Percentiles rank a stretch among this genome's conserved stretches.
phyloP scores from a whole-genome alignment of 2,329 filamentous ascomycete genomes.

The Aspergillus unguis region DNA sequence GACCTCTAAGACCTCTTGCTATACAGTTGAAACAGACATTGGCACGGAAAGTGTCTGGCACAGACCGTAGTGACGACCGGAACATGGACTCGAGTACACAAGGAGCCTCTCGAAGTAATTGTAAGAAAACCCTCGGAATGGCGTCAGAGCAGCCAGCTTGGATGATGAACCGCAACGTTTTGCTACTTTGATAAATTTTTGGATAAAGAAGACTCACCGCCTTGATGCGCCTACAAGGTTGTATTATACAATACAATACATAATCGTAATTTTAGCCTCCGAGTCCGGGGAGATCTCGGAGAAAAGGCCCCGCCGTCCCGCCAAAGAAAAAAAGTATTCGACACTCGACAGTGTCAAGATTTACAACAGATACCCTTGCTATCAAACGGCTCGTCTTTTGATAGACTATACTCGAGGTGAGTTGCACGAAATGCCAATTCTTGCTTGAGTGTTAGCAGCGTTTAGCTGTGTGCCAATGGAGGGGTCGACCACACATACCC shows the following conservation, averaged over 20 bases:
- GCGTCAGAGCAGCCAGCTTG: background rate
- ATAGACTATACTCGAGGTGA: slow-evolving; percentile 20
- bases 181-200: slow-evolving; percentile 15
- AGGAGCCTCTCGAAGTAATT: background rate
- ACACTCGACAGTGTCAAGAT: background rate
- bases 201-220: slow-evolving; percentile 7
- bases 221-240: background rate
- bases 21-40: slow-evolving; percentile 38
- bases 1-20: slow-evolving; percentile 24
- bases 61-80: slow-evolving; percentile 36
- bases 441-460: background rate
- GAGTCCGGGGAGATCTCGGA: slow-evolving; percentile 19
- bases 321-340: slow-evolving; percentile 13
- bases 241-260: background rate
- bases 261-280: slow-evolving; percentile 2
- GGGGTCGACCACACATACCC: slow-evolving; percentile 10
- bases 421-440: background rate
- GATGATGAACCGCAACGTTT: background rate
- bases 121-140: background rate
- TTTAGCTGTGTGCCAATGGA: slow-evolving; percentile 5
- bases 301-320: slow-evolving; percentile 20
- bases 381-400: slow-evolving; percentile 15
- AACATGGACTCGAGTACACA: slow-evolving; percentile 31
- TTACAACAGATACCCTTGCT: background rate
- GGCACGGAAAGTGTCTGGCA: slow-evolving; percentile 32